Conservation (phyloP, 2,329 filamentous ascomycete species). For the Colletotrichum sansevieriae region DNA sequence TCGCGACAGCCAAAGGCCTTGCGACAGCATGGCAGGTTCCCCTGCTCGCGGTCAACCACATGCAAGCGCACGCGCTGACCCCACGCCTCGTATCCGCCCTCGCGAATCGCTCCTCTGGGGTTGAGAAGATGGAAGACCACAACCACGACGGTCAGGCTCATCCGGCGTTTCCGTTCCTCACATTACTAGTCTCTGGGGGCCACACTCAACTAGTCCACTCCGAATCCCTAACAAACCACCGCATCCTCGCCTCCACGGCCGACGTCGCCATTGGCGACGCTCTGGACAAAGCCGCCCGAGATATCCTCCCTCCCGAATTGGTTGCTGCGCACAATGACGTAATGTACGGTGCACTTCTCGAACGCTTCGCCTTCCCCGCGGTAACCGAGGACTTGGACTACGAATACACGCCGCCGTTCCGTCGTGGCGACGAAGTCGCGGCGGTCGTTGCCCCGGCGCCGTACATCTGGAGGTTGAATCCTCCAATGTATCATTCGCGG, state of each 20-base stretch:
- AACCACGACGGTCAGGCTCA: slow-evolving; percentile 11
- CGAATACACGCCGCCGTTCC: slow-evolving; percentile 69
- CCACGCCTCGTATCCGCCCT: slow-evolving; percentile 80
- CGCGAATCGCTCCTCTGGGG: slow-evolving; percentile 43
- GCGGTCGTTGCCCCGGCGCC: slow-evolving; percentile 55
- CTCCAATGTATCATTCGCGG: slow-evolving; percentile 72
- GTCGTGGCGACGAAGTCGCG: slow-evolving; percentile 69
- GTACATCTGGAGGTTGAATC: slow-evolving; percentile 73
- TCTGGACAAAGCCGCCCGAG: slow-evolving; percentile 87
- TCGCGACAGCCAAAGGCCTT: slow-evolving; percentile 89
- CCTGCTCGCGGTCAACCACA: slow-evolving; percentile 90
- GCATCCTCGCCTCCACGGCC: slow-evolving; percentile 77
- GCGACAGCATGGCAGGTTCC: slow-evolving; percentile 86
- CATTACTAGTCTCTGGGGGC: slow-evolving; percentile 90
- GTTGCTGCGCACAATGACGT: slow-evolving; percentile 70
- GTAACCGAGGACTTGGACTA: slow-evolving; percentile 51
- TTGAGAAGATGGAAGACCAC: background rate
- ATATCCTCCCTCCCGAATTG: slow-evolving; percentile 74
- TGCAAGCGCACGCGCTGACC: slow-evolving; percentile 96
- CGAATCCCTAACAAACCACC: slow-evolving; percentile 74
- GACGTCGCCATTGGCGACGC: slow-evolving; percentile 92
- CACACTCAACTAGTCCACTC: slow-evolving; percentile 91
- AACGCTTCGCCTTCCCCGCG: slow-evolving; percentile 81
- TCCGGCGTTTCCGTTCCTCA: slow-evolving; percentile 86
- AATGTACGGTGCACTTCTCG: slow-evolving; percentile 85